Evolutionary conservation across 495 filamentous ascomycete genomes (phyloP).

Genomic region (Penicillium paxilli): DNA sequence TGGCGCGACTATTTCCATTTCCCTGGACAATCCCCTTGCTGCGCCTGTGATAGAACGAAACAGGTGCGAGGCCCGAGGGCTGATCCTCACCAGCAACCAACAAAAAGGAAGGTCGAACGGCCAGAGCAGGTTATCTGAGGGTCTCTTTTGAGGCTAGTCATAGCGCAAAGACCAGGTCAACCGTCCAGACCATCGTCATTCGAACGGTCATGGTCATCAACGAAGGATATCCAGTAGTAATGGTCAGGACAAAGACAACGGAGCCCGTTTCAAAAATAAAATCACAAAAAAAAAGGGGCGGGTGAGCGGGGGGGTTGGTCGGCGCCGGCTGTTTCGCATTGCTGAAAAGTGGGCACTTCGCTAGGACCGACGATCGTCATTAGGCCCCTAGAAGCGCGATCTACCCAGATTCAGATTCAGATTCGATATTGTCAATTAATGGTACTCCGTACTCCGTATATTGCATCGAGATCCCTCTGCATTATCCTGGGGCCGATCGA

Average conservation of each 20-base stretch:
- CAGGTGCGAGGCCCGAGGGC: constrained; percentile 22
- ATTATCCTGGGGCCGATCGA: background rate
- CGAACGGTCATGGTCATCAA: background rate
- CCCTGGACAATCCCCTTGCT: constrained; percentile 13
- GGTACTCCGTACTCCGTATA: background rate
- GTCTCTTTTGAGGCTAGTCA: background rate
- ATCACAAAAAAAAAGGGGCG: background rate
- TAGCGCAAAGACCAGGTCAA: background rate
- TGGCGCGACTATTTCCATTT: background rate
- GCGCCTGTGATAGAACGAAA: constrained; percentile 21
- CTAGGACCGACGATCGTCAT: constrained; percentile 23
- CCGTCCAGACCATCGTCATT: background rate
- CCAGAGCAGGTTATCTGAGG: background rate
- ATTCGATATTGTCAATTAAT: constrained; percentile 2
- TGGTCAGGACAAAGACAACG: background rate
- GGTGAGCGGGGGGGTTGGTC: background rate
- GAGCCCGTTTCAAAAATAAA: constrained; percentile 12
- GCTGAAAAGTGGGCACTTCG: constrained; percentile 19
- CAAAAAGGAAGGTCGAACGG: constrained; percentile 4
- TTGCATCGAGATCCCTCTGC: background rate
- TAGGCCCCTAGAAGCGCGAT: constrained; percentile 3
- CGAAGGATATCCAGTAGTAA: background rate
- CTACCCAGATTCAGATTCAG: background rate
- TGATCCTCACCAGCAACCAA: constrained; percentile 13
- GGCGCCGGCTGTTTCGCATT: constrained; percentile 21